Evolutionary conservation across 2,329 filamentous ascomycete species (phyloP).

Genomic region (Pseudocercospora cruenta): DNA sequence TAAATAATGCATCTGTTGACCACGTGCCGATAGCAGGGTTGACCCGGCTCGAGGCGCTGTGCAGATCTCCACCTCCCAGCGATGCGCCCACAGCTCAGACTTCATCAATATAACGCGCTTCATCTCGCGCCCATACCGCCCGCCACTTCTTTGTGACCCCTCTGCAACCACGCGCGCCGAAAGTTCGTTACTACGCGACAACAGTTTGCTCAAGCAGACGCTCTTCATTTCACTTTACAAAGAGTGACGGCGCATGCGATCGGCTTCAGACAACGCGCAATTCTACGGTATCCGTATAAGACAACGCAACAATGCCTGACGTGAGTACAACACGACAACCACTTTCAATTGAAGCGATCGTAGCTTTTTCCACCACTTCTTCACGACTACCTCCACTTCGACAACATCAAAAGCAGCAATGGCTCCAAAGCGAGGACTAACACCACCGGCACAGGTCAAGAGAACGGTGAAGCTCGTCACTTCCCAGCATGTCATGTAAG

Average conservation of each 20-base stretch:
- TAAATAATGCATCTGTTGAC: neutral
- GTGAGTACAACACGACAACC: slow-evolving; percentile 33
- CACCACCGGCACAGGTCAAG: slow-evolving; percentile 53
- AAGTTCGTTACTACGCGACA: slow-evolving; percentile 17
- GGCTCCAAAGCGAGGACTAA: slow-evolving; percentile 18
- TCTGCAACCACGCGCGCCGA: slow-evolving; percentile 5
- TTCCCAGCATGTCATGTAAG: slow-evolving; percentile 85
- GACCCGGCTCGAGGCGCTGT: neutral
- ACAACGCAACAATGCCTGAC: slow-evolving; percentile 41
- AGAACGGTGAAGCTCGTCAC: slow-evolving; percentile 91
- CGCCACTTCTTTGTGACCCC: neutral
- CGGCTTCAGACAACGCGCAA: slow-evolving; percentile 15
- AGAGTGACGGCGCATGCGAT: slow-evolving; percentile 25
- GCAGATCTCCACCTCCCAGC: neutral
- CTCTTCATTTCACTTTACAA: slow-evolving; percentile 17
- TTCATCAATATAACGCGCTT: slow-evolving; percentile 3
- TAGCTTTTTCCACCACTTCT: neutral
- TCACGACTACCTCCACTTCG: neutral
- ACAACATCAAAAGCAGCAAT: slow-evolving; percentile 14
- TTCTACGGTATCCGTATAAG: slow-evolving; percentile 14
- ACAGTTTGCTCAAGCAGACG: slow-evolving; percentile 16
- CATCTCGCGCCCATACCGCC: neutral
- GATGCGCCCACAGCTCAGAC: neutral
- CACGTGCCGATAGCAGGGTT: neutral
- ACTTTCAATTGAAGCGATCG: neutral